phyloP scores from a whole-genome alignment of 202 grass and related monocot species.

The Saccharum hybrid region DNA sequence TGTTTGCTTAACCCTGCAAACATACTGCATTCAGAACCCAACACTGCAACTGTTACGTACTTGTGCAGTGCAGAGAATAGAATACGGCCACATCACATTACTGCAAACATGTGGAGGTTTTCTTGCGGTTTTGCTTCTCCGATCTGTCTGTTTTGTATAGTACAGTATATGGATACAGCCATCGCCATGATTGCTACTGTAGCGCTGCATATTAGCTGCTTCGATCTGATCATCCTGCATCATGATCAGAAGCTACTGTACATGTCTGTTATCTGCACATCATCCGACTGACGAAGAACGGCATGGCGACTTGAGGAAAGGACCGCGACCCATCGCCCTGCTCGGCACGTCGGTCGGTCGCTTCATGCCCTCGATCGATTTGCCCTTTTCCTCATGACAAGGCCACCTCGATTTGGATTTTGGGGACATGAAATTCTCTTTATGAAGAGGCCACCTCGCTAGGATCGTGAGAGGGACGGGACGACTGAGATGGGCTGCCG shows the following conservation, averaged over 20 bases:
- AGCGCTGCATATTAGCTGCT: not conserved
- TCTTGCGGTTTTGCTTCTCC: not conserved
- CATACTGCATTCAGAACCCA: constrained; percentile 16
- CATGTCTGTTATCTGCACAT: not conserved
- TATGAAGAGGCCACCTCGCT: not conserved
- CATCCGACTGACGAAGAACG: not conserved
- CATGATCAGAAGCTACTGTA: not conserved
- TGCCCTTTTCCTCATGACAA: constrained; percentile 36
- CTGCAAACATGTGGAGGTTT: not conserved
- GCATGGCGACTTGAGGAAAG: not conserved
- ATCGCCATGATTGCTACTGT: not conserved
- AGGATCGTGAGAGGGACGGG: constrained; percentile 31
- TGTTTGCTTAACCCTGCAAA: constrained; percentile 43
- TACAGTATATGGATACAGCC: not conserved
- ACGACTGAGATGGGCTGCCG: too few species aligned
- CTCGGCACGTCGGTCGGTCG: constrained; percentile 27
- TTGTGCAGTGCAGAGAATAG: not conserved
- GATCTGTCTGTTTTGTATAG: not conserved
- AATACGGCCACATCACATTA: not conserved
- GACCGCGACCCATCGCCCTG: not conserved
- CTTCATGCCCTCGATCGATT: not conserved
- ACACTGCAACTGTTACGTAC: not conserved
- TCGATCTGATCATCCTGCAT: not conserved
- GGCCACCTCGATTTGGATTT: not conserved
- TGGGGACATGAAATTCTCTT: not conserved